Base-by-base conservation (phyloP, 192 early-diverging fungal genomes). In the Backusella psychrophila region DNA sequence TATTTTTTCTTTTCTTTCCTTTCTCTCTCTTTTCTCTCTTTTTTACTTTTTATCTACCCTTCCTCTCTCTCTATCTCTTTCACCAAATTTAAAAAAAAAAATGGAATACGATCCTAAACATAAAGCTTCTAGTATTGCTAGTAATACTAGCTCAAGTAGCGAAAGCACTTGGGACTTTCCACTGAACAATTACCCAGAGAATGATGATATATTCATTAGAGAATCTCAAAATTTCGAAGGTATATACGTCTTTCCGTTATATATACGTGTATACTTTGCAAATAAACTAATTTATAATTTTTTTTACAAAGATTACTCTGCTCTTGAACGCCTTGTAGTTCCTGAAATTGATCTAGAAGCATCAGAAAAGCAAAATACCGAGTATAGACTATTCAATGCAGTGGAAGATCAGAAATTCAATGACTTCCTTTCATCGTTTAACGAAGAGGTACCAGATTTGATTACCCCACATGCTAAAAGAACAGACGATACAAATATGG, bases 41-140 rank as follows among this genome's bases (percentile, higher is more conserved):
- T 29, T 63, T 63, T 63, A 49, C 56, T 63, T 14, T 26, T 29
- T 26, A 44, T 19, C 15, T 44, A 9, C 69, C 39, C 69, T 71
- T 71, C 26, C 41, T 71, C 21, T 71, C 35, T 71, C 21, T 71
- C 35, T 71, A n/a, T n/a, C 38, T 49, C 19, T 19, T 46, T 71
- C 42, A 31, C 17, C 3, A 34, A 17, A 33, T 56, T 56, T 44
- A 69, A 69, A 29, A 36, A 68, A 69, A 39, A 69, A 69, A 41
- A 71, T 71, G 70, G 70, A 71, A 46, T 77, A 77, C 26, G 67
- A 77, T 56, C 69, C 76, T 29, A 44, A 39, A 21, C 53, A 70
- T 65, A 77, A 77, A 46, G 59, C 76, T 6, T 77, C 76, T 9
- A 79, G 66, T n/a, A 36, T 68, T n/a, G 35, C 66, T 68, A 68